These are phyloP conservation scores for Arachnomyces sp. DNA, from an alignment of 2,329 filamentous ascomycete species.

Conservation along the genomic window DNA sequence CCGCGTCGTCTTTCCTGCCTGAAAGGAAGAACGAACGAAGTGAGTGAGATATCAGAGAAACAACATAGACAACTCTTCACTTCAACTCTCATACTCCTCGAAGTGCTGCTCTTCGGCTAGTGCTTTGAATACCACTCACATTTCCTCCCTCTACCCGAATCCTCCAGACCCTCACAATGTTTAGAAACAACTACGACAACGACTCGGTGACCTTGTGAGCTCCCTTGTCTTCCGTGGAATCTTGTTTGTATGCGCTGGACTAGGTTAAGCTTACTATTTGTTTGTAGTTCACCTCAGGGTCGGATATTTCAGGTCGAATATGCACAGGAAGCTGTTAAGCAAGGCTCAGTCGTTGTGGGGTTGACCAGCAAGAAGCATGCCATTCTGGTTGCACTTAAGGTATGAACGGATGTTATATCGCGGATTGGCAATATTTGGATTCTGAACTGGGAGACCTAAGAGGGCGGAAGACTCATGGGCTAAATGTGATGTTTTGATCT, in stretches of 20 bases:
- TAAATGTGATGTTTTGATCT: neutral
- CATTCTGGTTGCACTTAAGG: slow-evolving; percentile 94
- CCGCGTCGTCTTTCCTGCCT: slow-evolving; percentile 15
- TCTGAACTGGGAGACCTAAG: slow-evolving; percentile 2
- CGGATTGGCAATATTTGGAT: too few species aligned
- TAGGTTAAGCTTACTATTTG: slow-evolving; percentile 5
- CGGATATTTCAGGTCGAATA: slow-evolving; percentile 99
- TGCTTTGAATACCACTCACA: neutral
- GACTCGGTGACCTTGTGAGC: slow-evolving; percentile 97
- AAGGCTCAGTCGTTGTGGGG: slow-evolving; percentile 94
- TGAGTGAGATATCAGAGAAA: too few species aligned
- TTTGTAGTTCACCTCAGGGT: slow-evolving; percentile 82
- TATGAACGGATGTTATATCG: slow-evolving; percentile 30
- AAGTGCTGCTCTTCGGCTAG: neutral
- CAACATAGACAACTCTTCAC: too few species aligned
- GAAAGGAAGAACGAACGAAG: neutral
- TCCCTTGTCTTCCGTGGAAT: slow-evolving; percentile 10
- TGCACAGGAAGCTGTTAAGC: slow-evolving; percentile 96
- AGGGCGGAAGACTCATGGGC: neutral
- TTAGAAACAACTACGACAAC: slow-evolving; percentile 99
- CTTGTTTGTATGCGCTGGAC: slow-evolving; percentile 2
- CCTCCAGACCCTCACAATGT: slow-evolving; percentile 57
- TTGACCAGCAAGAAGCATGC: slow-evolving; percentile 97
- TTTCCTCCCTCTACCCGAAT: slow-evolving; percentile 9
- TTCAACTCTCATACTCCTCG: neutral